Base-by-base conservation (phyloP, 176 grass and related monocot species). In the Paspalum vaginatum region DNA sequence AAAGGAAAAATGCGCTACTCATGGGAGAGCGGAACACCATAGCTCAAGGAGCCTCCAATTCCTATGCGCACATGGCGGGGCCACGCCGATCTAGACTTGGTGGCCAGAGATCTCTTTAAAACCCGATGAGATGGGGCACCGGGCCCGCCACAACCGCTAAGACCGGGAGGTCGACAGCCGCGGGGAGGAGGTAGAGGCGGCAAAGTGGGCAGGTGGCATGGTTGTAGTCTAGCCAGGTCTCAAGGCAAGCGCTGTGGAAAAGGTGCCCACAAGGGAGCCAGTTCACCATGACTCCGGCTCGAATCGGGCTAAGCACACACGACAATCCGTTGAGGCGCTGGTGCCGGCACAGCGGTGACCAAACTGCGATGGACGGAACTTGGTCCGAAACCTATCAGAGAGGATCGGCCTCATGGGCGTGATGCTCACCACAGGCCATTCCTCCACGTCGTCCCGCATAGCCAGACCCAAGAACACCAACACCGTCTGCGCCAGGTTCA, bases 171-270 rank as follows among this genome's bases (percentile, higher is more conserved):
- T 72, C 77, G 25, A 18, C 72, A 57, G 49, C 42, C 24, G 45
- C 20, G 26, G 72, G 83, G 53, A 95, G 82, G 68, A 95, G 56
- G 80, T 70, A 87, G 61, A 72, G 86, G 38, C 89, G 89, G 79
- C 93, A 95, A 12, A 95, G 87, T 25, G 93, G 93, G 69, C 93
- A 95, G 4, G 93, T 95, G 42, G 93, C 74, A 62, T 89, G 93
- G 73, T 95, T 72, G 90, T 97, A 97, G 71, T 85, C 80, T 2
- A 97, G 85, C 93, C 90, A 97, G 47, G 72, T 93, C 87, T 97
- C 90, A 4, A 97, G 82, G 83, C 93, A 97, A 9, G 85, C 68
- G 44, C 85, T 83, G 83, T 97, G 93, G 84, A 97, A 97, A 63
- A 97, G 85, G 69, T 97, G 93, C 8, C 93, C 93, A 57, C 93